Evolutionary conservation across 2,329 filamentous ascomycete species (phyloP), one percentile per base, ranked within the genome.

Genomic region (Ophiostoma himal-ulmi): DNA sequence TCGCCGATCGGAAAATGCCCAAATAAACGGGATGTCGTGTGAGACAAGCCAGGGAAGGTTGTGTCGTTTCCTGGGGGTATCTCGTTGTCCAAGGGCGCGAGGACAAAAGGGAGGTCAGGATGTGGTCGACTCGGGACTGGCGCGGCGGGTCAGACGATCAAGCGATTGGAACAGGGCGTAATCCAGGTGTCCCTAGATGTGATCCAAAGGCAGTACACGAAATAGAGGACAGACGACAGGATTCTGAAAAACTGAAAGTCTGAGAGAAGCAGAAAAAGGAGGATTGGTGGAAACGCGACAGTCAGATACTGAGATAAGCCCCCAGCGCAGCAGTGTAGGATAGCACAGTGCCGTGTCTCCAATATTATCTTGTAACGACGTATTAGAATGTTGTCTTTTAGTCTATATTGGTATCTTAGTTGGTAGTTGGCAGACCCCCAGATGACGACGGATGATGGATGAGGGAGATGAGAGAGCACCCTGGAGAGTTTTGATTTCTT

Each of bases 241-340:
- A 60, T 22, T 30, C 6, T 10, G n/a, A 30, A 8, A 8, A 22
- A 70, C 65, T 65, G 54, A n/a, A 65, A 70, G 68, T 44, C 52
- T 62, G 67, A 62, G 30, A 64, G 62, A 20, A 26, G 60, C 44
- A 69, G 26, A 39, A 64, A 68, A 69, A 34, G 37, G 22, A 65
- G 44, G 37, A 52, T 48, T 34, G 36, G 41, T 34, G 57, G 54
- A 48, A 69, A 71, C 62, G 67, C 64, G 71, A 57, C 44, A 37
- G 60, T 34, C 39, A 57, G 65, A 48, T 48, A n/a, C 30, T 34
- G 39, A 57, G 65, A 69, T 52, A 67, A 71, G 70, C 57, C 60
- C 60, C 30, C 60, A 57, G 52, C 52, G 22, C 52, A 57, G n/a
- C 30, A 30, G 30, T 30, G 22, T 30, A 54, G 13, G 17, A 7